These are phyloP conservation scores for Plasmodium coatneyi DNA, from an alignment of 169 alveolate species.

Conservation along the genomic window DNA sequence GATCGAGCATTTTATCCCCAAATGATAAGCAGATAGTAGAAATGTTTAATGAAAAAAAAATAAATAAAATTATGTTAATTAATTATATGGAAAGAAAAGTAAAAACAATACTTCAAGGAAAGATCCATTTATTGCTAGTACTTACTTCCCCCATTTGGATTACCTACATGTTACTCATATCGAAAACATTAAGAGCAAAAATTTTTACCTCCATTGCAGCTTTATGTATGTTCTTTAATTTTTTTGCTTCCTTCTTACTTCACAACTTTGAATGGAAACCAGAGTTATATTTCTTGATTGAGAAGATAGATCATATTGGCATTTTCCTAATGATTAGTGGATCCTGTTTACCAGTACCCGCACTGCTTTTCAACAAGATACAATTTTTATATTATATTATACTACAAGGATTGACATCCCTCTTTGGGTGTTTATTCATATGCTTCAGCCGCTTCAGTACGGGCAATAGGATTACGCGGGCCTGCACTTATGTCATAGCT, in stretches of 20 bases:
- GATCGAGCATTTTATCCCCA: background rate
- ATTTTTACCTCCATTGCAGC: slow-evolving; percentile 42
- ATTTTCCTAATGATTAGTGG: slow-evolving; percentile 86
- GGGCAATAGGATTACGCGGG: slow-evolving; percentile 65
- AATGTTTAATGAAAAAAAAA: slow-evolving; percentile 54
- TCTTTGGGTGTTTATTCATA: slow-evolving; percentile 73
- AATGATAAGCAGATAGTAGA: slow-evolving; percentile 38
- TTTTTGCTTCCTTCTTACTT: slow-evolving; percentile 59
- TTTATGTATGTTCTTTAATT: slow-evolving; percentile 60
- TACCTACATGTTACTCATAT: slow-evolving; percentile 47
- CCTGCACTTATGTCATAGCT: slow-evolving; percentile 71
- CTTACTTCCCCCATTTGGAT: slow-evolving; percentile 79
- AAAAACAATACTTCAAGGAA: slow-evolving; percentile 80
- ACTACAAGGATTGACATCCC: slow-evolving; percentile 75
- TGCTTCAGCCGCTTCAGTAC: slow-evolving; percentile 21
- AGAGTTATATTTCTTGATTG: slow-evolving; percentile 28
- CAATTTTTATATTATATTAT: slow-evolving; percentile 32
- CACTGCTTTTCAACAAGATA: slow-evolving; percentile 57
- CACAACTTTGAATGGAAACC: slow-evolving; percentile 78
- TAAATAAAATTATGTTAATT: slow-evolving; percentile 39
- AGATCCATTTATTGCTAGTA: slow-evolving; percentile 78
- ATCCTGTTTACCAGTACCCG: slow-evolving; percentile 76
- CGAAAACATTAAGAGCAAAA: slow-evolving; percentile 29
- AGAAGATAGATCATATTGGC: slow-evolving; percentile 68
- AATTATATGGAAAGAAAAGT: slow-evolving; percentile 59